Evolutionary conservation across 1,284 basidiomycete species (phyloP).

Genomic region (Tremellales sp.): DNA sequence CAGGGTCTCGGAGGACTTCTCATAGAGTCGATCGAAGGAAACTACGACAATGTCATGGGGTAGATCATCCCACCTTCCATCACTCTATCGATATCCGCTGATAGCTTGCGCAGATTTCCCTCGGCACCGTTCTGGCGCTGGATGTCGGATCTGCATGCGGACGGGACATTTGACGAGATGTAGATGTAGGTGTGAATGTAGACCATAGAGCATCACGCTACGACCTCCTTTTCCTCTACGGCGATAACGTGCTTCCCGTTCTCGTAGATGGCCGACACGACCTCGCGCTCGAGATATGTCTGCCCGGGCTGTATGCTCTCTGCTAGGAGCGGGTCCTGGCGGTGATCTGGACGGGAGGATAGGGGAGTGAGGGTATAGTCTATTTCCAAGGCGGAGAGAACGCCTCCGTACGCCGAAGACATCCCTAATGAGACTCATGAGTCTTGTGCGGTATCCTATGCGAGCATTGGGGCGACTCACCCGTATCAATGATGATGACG

Average conservation of each 20-base stretch:
- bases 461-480: constrained; percentile 12
- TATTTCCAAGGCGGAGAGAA: constrained; percentile 77
- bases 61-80: constrained; percentile 8
- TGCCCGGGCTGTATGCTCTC: neutral
- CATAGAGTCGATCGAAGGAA: constrained; percentile 80
- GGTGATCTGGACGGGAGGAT: constrained; percentile 14
- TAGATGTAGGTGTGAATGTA: constrained; percentile 18
- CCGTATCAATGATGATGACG: constrained; percentile 83
- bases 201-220: constrained; percentile 10
- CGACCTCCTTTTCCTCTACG: constrained; percentile 32
- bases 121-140: constrained; percentile 46
- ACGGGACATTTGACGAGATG: constrained; percentile 43
- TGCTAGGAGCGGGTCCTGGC: constrained; percentile 29
- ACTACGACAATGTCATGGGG: constrained; percentile 89
- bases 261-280: constrained; percentile 70
- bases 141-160: constrained; percentile 43
- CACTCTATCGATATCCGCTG: constrained; percentile 1
- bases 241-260: constrained; percentile 36
- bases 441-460: neutral
- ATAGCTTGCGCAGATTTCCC: constrained; percentile 33
- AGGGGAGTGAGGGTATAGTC: constrained; percentile 64
- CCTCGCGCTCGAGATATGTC: constrained; percentile 68
- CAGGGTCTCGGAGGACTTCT: constrained; percentile 78
- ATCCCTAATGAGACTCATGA: constrained; percentile 58
- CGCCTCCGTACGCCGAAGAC: constrained; percentile 89